Evolutionary conservation across 2,329 filamentous ascomycete species (phyloP).

Genomic region (Davidsoniella neocaledoniae): DNA sequence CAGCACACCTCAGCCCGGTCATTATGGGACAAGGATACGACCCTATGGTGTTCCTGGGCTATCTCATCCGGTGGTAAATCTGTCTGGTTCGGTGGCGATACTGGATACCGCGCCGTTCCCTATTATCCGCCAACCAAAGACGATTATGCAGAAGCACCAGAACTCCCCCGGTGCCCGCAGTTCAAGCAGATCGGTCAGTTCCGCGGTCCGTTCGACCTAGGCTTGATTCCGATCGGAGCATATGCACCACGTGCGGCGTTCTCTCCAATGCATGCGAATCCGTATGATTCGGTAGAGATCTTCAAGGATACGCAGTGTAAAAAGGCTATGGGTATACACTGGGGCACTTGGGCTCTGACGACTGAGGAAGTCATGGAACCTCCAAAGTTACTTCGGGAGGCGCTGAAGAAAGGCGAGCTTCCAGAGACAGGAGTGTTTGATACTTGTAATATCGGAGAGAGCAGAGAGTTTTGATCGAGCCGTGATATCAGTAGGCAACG

Average conservation of each 20-base stretch:
- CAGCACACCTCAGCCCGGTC: constrained; percentile 65
- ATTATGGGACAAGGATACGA: constrained; percentile 52
- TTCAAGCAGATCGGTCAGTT: constrained; percentile 69
- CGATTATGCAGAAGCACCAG: constrained; percentile 53
- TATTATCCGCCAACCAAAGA: constrained; percentile 41
- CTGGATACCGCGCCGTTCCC: constrained; percentile 71
- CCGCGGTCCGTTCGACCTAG: constrained; percentile 76
- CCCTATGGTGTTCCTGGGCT: constrained; percentile 80
- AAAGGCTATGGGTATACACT: constrained; percentile 73
- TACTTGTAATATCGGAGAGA: constrained; percentile 71
- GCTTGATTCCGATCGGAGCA: constrained; percentile 83
- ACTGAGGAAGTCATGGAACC: constrained; percentile 76
- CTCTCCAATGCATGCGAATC: constrained; percentile 71
- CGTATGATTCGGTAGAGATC: constrained; percentile 76
- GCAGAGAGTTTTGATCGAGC: constrained; percentile 44
- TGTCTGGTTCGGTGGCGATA: constrained; percentile 84
- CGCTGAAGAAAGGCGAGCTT: constrained; percentile 49
- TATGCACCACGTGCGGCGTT: constrained; percentile 60
- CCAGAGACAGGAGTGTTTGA: constrained; percentile 62
- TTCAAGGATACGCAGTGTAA: constrained; percentile 69
- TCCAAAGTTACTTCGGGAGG: constrained; percentile 52
- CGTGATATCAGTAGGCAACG: neutral
- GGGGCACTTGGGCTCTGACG: constrained; percentile 81
- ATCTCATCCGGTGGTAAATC: constrained; percentile 56
- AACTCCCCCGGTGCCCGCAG: constrained; percentile 60